A percentile compares a stretch with the other conserved stretches of the same genome.
Conservation (phyloP, 1,284 basidiomycete species). For the Sporisorium sorghi region DNA sequence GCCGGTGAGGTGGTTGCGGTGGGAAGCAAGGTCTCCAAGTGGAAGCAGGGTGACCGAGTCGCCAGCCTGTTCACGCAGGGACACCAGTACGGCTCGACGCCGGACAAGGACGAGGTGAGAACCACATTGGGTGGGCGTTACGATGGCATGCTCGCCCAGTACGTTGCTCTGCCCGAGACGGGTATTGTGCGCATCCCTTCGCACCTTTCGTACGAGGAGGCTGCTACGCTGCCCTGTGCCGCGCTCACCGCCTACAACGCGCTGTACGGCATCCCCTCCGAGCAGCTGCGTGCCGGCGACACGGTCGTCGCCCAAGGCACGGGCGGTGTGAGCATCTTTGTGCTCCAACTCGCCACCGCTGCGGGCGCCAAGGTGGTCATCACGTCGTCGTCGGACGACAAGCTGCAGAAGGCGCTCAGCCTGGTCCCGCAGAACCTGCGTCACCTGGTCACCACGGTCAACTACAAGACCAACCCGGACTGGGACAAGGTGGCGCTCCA, state of each 20-base stretch:
- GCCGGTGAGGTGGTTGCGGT: slow-evolving; percentile 76
- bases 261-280: slow-evolving; percentile 71
- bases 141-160: slow-evolving; percentile 75
- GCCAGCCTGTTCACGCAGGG: slow-evolving; percentile 66
- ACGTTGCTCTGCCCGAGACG: slow-evolving; percentile 66
- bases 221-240: slow-evolving; percentile 72
- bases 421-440: slow-evolving; percentile 59
- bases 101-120: slow-evolving; percentile 58
- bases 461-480: slow-evolving; percentile 74
- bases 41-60: slow-evolving; percentile 75
- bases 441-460: slow-evolving; percentile 65
- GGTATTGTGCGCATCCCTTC: slow-evolving; percentile 66
- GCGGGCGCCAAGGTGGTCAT: slow-evolving; percentile 75
- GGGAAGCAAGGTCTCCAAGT: slow-evolving; percentile 73
- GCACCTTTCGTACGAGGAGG: slow-evolving; percentile 74
- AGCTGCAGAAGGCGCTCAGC: slow-evolving; percentile 69
- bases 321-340: slow-evolving; percentile 75
- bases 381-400: slow-evolving; percentile 76
- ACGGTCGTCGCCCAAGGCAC: slow-evolving; percentile 75
- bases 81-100: slow-evolving; percentile 68
- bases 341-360: slow-evolving; percentile 74
- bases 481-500: slow-evolving; percentile 75
- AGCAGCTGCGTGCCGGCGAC: slow-evolving; percentile 71
- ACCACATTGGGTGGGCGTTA: slow-evolving; percentile 73
- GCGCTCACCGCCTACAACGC: slow-evolving; percentile 74